phyloP scores from a whole-genome alignment of 352 stramenopile species.

The Phytophthora melonis region DNA sequence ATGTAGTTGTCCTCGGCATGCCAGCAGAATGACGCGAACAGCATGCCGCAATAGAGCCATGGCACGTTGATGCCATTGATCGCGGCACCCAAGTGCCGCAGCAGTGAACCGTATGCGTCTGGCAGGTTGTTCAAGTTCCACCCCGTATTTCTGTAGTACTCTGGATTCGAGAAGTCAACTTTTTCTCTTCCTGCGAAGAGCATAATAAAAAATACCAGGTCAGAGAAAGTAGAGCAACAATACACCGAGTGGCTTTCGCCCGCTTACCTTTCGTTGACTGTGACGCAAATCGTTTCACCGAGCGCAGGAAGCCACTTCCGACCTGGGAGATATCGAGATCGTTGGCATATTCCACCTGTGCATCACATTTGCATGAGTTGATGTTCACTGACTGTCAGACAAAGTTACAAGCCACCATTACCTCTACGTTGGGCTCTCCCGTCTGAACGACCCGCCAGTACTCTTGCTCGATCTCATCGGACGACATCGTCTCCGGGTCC shows the following conservation, averaged over 20 bases:
- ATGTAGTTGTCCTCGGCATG: constrained; percentile 99
- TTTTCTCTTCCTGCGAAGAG: constrained; percentile 38
- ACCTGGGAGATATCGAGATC: constrained; percentile 86
- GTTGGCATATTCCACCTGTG: constrained; percentile 91
- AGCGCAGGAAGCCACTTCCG: constrained; percentile 83
- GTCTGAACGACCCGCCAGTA: constrained; percentile 92
- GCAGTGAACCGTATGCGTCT: constrained; percentile 90
- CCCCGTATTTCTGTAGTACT: constrained; percentile 83
- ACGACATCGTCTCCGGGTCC: constrained; percentile 52
- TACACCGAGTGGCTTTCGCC: neutral
- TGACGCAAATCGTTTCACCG: constrained; percentile 43
- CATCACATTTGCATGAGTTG: neutral
- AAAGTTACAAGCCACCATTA: constrained; percentile 8
- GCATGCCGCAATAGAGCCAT: constrained; percentile 98
- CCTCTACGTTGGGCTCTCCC: constrained; percentile 44
- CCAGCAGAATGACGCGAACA: constrained; percentile 99
- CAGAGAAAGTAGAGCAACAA: neutral
- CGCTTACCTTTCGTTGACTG: constrained; percentile 41
- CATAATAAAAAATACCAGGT: neutral
- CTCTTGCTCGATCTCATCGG: constrained; percentile 83
- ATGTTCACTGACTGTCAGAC: neutral
- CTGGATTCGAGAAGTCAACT: constrained; percentile 61
- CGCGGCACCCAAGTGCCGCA: constrained; percentile 93
- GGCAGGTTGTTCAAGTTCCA: constrained; percentile 99
- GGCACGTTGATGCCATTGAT: constrained; percentile 98